Conservation (phyloP, 257 asterid species). For the Salvia rosmarinus region DNA sequence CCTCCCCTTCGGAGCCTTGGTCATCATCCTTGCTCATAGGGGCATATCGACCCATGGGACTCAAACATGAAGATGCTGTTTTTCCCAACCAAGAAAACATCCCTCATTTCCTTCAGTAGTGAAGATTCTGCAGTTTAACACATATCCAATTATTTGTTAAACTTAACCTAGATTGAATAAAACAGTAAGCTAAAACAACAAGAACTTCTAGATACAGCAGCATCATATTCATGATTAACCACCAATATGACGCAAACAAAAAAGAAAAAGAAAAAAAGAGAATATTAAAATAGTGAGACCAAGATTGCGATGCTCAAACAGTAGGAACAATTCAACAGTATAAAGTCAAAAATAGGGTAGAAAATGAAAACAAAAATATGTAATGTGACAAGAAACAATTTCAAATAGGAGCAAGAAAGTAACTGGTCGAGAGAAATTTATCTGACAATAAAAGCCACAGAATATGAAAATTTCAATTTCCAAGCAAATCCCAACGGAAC, state of each 20-base stretch:
- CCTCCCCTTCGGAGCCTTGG: slow-evolving; percentile 42
- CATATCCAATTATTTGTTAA: slow-evolving; percentile 4
- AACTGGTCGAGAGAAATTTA: slow-evolving; percentile 18
- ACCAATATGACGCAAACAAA: neutral
- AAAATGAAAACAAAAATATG: neutral
- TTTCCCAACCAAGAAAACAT: slow-evolving; percentile 80
- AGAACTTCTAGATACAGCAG: neutral
- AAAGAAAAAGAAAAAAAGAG: too few relatives aligned
- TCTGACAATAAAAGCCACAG: slow-evolving; percentile 28
- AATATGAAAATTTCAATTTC: slow-evolving; percentile 2
- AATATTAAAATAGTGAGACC: neutral
- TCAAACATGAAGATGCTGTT: slow-evolving; percentile 58
- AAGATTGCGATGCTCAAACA: neutral
- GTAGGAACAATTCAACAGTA: neutral
- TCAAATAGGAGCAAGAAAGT: slow-evolving; percentile 20
- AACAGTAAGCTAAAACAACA: neutral
- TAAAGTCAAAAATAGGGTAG: slow-evolving; percentile 3
- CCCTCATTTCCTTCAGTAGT: slow-evolving; percentile 64
- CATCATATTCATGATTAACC: neutral
- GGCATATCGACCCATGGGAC: slow-evolving; percentile 64
- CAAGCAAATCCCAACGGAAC: slow-evolving; percentile 25
- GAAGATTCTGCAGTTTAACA: slow-evolving; percentile 38
- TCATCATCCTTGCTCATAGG: slow-evolving; percentile 68
- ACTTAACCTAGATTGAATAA: neutral
- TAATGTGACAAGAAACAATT: neutral